Evolutionary conservation across 768 basidiomycete species (phyloP), one percentile per base, ranked within the genome.

Genomic region (Leccinum incarnatum): DNA sequence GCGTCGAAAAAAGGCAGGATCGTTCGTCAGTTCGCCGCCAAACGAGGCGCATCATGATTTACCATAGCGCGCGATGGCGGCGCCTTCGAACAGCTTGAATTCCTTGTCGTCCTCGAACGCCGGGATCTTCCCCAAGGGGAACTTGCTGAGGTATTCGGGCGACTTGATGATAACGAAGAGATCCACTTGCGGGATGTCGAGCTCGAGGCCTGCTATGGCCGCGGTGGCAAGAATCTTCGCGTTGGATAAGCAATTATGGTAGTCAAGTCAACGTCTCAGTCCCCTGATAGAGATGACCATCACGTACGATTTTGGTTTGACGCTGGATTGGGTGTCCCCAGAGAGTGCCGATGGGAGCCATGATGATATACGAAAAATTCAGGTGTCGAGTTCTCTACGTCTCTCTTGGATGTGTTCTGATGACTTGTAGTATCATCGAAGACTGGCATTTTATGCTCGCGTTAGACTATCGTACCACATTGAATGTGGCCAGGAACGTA

Each of bases 71-170:
- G 70, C 72, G 40, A 72, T 72, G 11, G 68, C 6, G 1, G 65
- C 68, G 5, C 71, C 71, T 55, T 72, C 71, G 46, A 70, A 59
- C 51, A 73, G 47, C 51, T 53, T 64, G 17, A 74, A 45, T 2
- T 68, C 72, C 3, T 63, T 42, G 21, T 45, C 50, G 48, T 59
- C 55, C 25, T 74, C 72, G 30, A 72, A 72, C 0, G 65, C 62
- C 6, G 71, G 71, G 0, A 72, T 6, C 53, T 70, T 72, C 25
- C 72, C 71, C 10, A 73, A 0, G 2, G 70, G 70, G 40, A 72
- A 73, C 53, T 73, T 72, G 4, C 42, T 32, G 21, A 73, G 62
- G 58, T 55, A 72, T 60, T 73, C 72, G 5, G 70, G 62, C 3
- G 70, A 45, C 51, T 53, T 60, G 49, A 64, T 70, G n/a, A 64